phyloP scores from a whole-genome alignment of 164 flowering plant species.

The Piper longum region DNA sequence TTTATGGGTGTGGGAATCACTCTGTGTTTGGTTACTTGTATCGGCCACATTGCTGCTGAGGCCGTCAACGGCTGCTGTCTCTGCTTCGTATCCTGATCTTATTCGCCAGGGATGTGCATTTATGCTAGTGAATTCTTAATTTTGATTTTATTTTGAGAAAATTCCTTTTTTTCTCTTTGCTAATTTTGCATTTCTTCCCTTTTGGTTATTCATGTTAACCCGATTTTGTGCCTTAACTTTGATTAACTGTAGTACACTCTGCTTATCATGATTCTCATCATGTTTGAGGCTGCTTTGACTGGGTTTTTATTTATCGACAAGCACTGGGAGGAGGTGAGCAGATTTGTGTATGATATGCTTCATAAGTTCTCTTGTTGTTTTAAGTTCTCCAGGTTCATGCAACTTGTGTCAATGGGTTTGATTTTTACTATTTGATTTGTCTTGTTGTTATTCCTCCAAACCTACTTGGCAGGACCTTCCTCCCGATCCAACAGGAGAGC shows the following conservation, averaged over 20 bases:
- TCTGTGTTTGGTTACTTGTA: slow-evolving; percentile 41
- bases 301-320: slow-evolving; percentile 49
- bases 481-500: slow-evolving; percentile 70
- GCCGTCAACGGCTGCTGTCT: slow-evolving; percentile 60
- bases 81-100: slow-evolving; percentile 66
- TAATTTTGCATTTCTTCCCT: not conserved
- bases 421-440: not conserved
- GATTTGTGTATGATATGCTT: not conserved
- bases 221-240: slow-evolving; percentile 20
- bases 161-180: not conserved
- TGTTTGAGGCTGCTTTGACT: slow-evolving; percentile 54
- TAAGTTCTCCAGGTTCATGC: not conserved
- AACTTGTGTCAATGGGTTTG: not conserved
- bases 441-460: not conserved
- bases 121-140: not conserved
- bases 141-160: not conserved
- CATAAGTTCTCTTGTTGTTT: not conserved
- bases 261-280: slow-evolving; percentile 29
- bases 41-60: slow-evolving; percentile 74
- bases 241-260: slow-evolving; percentile 35
- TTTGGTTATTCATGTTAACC: not conserved
- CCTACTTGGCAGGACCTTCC: slow-evolving; percentile 52
- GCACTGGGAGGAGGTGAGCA: slow-evolving; percentile 56
- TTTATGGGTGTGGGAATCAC: slow-evolving; percentile 58
- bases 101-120: not conserved